Evolutionary conservation across 179 eudicot genomes (phyloP).

Genomic region (Nepenthes alata): DNA sequence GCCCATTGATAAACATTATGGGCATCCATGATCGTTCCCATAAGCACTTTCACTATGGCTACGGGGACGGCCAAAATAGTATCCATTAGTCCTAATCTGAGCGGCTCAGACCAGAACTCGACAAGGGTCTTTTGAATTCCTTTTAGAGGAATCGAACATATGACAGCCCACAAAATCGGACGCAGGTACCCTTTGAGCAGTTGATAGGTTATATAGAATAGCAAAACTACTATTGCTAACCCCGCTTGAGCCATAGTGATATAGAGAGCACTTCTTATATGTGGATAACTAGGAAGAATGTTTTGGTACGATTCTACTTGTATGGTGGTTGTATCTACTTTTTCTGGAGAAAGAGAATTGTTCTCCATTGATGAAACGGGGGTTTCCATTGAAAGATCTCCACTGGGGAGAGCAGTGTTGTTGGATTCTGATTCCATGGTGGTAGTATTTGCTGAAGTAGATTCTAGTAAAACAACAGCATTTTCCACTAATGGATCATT

Average conservation of each 20-base stretch:
- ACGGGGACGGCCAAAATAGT: conserved; percentile 22
- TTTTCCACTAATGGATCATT: conserved; percentile 2
- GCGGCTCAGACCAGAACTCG: conserved; percentile 29
- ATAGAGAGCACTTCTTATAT: conserved; percentile 17
- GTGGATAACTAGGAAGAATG: conserved; percentile 7
- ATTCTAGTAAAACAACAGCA: too few species aligned
- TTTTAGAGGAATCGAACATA: conserved; percentile 24
- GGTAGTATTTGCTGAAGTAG: too few species aligned
- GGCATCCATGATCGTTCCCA: conserved; percentile 19
- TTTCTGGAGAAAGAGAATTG: conserved; percentile 3
- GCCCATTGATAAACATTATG: conserved; percentile 13
- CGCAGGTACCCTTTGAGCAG: conserved; percentile 19
- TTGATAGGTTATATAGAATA: conserved; percentile 8
- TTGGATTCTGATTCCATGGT: too few species aligned
- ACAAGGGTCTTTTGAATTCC: conserved; percentile 24
- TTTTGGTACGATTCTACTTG: neutral
- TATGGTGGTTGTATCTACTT: neutral
- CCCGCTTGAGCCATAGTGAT: conserved; percentile 19
- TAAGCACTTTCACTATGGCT: conserved; percentile 14
- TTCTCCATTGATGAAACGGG: neutral
- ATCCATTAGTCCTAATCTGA: conserved; percentile 15
- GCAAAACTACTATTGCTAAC: conserved; percentile 4
- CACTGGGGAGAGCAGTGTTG: too few species aligned
- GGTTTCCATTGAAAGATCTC: too few species aligned
- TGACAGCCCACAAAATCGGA: conserved; percentile 20